Percentiles rank a stretch among this genome's conserved stretches.
Conservation (phyloP, 768 basidiomycete genomes). For the Sutorius australiensis region DNA sequence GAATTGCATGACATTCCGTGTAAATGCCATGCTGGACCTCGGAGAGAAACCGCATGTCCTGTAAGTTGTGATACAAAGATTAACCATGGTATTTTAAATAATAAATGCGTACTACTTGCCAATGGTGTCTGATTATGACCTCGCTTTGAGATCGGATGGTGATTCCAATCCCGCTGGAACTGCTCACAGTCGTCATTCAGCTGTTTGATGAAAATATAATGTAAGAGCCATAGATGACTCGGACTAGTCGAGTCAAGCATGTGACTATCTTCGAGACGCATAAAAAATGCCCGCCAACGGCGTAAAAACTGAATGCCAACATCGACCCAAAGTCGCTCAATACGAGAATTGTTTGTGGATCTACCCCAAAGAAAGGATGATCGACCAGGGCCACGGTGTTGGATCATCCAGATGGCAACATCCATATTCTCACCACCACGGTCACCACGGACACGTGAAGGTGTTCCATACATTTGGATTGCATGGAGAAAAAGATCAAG, state of each 20-base stretch:
- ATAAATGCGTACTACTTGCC: too few relatives aligned
- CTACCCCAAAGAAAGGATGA: background rate
- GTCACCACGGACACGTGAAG: slow-evolving; percentile 27
- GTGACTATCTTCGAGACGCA: slow-evolving; percentile 19
- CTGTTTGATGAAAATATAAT: slow-evolving; percentile 35
- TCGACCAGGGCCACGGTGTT: background rate
- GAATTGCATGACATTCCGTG: too few relatives aligned
- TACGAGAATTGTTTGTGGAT: too few relatives aligned
- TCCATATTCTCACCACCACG: slow-evolving; percentile 28
- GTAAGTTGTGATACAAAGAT: background rate
- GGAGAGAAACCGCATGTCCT: background rate
- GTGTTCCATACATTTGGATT: slow-evolving; percentile 3
- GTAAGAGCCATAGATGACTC: slow-evolving; percentile 43
- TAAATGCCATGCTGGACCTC: too few relatives aligned
- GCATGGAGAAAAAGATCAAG: slow-evolving; percentile 18
- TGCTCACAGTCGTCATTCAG: slow-evolving; percentile 36
- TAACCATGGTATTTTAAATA: too few relatives aligned
- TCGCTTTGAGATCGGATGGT: slow-evolving; percentile 27
- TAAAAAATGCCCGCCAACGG: too few relatives aligned
- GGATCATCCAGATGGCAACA: slow-evolving; percentile 16
- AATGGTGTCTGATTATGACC: slow-evolving; percentile 1
- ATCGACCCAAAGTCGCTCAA: too few relatives aligned
- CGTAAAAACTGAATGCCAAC: too few relatives aligned
- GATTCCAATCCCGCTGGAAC: slow-evolving; percentile 39
- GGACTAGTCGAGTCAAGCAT: slow-evolving; percentile 29